Evolutionary conservation across 164 flowering plant genomes (phyloP), one percentile per base, ranked within the genome.

Genomic region (Magnolia kwangsiensis): DNA sequence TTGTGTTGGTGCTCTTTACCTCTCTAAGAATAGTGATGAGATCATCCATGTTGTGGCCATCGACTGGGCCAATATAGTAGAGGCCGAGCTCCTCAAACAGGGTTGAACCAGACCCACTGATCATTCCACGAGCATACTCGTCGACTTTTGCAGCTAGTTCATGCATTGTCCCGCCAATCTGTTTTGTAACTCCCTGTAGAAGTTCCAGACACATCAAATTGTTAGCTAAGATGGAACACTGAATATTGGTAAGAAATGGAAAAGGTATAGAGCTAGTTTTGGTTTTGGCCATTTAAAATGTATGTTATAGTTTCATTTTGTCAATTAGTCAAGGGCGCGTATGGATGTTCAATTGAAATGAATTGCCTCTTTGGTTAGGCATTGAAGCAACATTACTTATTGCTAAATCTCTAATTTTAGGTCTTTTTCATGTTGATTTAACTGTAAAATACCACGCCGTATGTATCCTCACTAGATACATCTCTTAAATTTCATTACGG

Each of bases 111-210:
- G 98, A 89, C 19, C 96, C 98, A 83, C 99, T 90, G 79, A 96
- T 96, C 95, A 96, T 88, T 18, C 99, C 99, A 78, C 98, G 96
- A 66, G 98, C 95, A 79, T 93, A 95, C 74, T 93, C 98, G 79
- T 95, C 98, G 16, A 95, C 98, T 81, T 96, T 96, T 66, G 99
- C 92, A 31, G 99, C 99, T 67, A 91, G 72, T 83, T 92, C 87
- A 75, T 96, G 95, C 94, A 94, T 90, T 0, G 91, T 83, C 20
- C 98, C 97, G 29, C 97, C 98, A 75, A 94, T 86, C 72, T 89
- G 91, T 79, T 96, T 92, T 2, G 99, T 93, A 37, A 96, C 95
- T 64, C 99, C 97, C 99, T 93, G 87, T 69, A 86, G 81, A 45
- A 79, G 59, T 55, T 49, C 23, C 72, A 69, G 1, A 55, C 66